Base-by-base conservation (phyloP, 371 early-diverging fungal species). In the Rhizopus microsporus region DNA sequence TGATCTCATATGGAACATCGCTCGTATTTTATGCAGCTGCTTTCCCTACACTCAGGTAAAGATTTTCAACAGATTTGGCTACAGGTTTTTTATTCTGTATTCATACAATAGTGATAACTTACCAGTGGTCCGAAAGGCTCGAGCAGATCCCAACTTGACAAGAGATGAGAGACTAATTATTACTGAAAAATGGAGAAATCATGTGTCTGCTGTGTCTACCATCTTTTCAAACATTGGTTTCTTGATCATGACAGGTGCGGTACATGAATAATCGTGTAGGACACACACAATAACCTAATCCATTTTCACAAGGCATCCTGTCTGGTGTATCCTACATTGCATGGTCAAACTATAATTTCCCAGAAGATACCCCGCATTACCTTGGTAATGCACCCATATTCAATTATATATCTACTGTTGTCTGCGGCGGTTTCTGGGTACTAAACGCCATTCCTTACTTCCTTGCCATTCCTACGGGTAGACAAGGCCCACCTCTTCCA, bases 11-110 rank as follows among this genome's bases (percentile, higher is more conserved):
- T 49, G 80, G 80, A 39, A 63, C 80, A 0, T 69, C 77, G 8
- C 66, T 79, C 16, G 80, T 79, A 8, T 79, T 79, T 60, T 79
- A 76, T 57, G 74, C 59, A 13, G 80, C 80, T 29, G 80, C 80
- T 31, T 79, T 79, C 42, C 80, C 80, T 13, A 71, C 64, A 7
- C 37, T 78, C 8, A 77, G 76, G 72, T 75, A 63, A 51, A 33
- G 1, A 8, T 17, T 37, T 42, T 23, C n/a, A 8, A 29, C n/a
- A 48, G 46, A 54, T n/a, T 23, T 16, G 1, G 15, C 10, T 44
- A 12, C 17, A 15, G 8, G 7, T 51, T 53, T 7, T 42, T 59
- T 51, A 15, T 43, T 55, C 29, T 30, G 49, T 23, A 37, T 32
- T 10, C 23, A 34, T 30, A 7, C 23, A 7, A 49, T 51, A 71